A percentile compares a stretch with the other conserved stretches of the same genome.
Conservation (phyloP, 148 eudicot species). For the Rhododendron simsii region DNA sequence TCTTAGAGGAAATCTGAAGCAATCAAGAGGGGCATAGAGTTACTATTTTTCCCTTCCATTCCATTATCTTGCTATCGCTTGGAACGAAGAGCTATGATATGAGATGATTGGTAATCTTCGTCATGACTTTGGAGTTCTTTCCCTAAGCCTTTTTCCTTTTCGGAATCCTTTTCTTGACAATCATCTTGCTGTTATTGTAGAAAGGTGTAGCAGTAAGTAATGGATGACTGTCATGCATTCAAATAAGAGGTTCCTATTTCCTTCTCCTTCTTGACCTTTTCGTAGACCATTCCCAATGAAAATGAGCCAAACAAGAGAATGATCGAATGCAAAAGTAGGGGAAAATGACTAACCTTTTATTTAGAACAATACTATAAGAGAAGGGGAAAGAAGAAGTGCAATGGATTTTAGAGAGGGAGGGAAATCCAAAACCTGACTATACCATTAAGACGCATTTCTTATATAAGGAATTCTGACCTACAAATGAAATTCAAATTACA, state of each 20-base stretch:
- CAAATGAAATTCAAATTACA: too few species aligned
- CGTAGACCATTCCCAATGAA: neutral
- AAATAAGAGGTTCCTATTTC: too few species aligned
- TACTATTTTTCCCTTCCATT: neutral
- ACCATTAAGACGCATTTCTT: too few species aligned
- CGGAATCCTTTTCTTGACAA: neutral
- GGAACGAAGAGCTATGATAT: neutral
- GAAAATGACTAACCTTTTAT: too few species aligned
- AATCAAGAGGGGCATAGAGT: neutral
- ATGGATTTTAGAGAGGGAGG: too few species aligned
- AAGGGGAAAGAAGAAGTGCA: too few species aligned
- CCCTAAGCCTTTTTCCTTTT: neutral
- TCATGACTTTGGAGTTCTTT: neutral
- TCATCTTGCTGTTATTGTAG: neutral
- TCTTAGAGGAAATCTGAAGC: neutral
- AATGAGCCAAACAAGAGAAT: too few species aligned
- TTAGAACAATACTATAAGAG: too few species aligned
- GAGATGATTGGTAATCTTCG: neutral
- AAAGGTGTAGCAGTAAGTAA: neutral
- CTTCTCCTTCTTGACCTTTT: neutral
- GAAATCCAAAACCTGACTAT: too few species aligned
- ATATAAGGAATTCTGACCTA: too few species aligned
- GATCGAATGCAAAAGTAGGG: too few species aligned
- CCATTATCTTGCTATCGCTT: neutral
- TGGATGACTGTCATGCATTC: neutral